Conservation (phyloP, 805 yeast species). For the Scheffersomyces coipomensis region DNA sequence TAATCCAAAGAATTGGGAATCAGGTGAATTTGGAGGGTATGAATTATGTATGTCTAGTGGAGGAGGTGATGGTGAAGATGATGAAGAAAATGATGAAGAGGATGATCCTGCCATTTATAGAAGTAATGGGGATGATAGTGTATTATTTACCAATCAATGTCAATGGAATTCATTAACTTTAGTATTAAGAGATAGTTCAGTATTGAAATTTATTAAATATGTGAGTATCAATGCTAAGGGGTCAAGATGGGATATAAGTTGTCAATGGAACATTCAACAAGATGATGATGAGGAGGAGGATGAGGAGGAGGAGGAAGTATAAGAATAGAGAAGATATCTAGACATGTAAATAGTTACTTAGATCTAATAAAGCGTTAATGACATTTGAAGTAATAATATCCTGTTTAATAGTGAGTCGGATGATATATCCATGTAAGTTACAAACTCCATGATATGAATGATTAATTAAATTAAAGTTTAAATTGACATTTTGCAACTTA, state of each 20-base stretch:
- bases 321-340: too few species aligned
- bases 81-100: constrained; percentile 43
- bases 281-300: constrained; percentile 43
- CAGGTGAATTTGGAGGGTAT: constrained; percentile 92
- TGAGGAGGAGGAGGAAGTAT: constrained; percentile 11
- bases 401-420: too few species aligned
- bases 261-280: constrained; percentile 72
- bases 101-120: constrained; percentile 87
- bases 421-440: too few species aligned
- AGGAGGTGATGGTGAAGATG: constrained; percentile 42
- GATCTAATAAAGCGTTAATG: too few species aligned
- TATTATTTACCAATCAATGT: constrained; percentile 77
- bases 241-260: constrained; percentile 85
- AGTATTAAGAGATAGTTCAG: constrained; percentile 79
- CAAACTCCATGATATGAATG: too few species aligned
- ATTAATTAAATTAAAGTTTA: too few species aligned
- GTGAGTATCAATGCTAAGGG: constrained; percentile 87
- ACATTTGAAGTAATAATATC: too few species aligned
- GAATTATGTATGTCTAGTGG: constrained; percentile 81
- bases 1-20: constrained; percentile 69
- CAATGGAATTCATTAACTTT: constrained; percentile 77
- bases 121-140: constrained; percentile 62
- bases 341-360: too few species aligned
- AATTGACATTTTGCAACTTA: too few species aligned
- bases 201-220: constrained; percentile 90